A percentile compares a stretch with the other conserved stretches of the same genome.
These are phyloP conservation scores for Monosporascus sp. DNA, from an alignment of 2,329 filamentous ascomycete genomes.

Conservation along the genomic window DNA sequence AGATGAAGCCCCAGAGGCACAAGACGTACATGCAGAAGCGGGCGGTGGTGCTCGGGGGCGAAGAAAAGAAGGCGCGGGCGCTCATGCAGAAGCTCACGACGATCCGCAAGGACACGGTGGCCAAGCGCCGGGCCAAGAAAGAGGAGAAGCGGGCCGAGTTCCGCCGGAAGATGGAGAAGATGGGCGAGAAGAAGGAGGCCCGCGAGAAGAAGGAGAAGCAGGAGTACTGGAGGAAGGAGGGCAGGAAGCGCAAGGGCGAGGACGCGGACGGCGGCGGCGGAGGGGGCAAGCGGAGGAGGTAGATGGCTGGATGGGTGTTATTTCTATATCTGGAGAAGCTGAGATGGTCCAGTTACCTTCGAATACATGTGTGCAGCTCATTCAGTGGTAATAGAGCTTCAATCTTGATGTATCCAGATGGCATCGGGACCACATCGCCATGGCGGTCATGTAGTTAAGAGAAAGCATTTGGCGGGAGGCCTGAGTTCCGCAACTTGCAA, in stretches of 20 bases:
- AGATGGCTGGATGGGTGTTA: not conserved
- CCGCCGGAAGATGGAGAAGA: slow-evolving; percentile 75
- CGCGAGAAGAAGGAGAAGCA: slow-evolving; percentile 88
- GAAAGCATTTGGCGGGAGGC: too few relatives aligned
- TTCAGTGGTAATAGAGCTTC: too few relatives aligned
- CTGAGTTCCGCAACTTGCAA: too few relatives aligned
- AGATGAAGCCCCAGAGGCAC: slow-evolving; percentile 73
- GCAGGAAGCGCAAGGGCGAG: slow-evolving; percentile 56
- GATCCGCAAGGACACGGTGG: slow-evolving; percentile 82
- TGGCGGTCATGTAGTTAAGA: too few relatives aligned
- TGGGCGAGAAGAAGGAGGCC: slow-evolving; percentile 76
- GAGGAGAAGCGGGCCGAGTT: slow-evolving; percentile 80
- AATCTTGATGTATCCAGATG: too few relatives aligned
- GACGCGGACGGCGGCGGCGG: slow-evolving; percentile 35
- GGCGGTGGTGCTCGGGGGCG: slow-evolving; percentile 76
- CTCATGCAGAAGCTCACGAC: slow-evolving; percentile 92
- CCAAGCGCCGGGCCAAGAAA: slow-evolving; percentile 78
- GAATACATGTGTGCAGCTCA: too few relatives aligned
- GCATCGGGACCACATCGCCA: too few relatives aligned
- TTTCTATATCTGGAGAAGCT: too few relatives aligned
- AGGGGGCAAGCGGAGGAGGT: slow-evolving; percentile 4
- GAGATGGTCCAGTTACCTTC: too few relatives aligned
- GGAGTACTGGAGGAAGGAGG: slow-evolving; percentile 89
- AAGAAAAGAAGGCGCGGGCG: slow-evolving; percentile 84
- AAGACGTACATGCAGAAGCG: slow-evolving; percentile 93